Conservation (phyloP, 2,329 filamentous ascomycete species). For the Neopestalotiopsis sp. region DNA sequence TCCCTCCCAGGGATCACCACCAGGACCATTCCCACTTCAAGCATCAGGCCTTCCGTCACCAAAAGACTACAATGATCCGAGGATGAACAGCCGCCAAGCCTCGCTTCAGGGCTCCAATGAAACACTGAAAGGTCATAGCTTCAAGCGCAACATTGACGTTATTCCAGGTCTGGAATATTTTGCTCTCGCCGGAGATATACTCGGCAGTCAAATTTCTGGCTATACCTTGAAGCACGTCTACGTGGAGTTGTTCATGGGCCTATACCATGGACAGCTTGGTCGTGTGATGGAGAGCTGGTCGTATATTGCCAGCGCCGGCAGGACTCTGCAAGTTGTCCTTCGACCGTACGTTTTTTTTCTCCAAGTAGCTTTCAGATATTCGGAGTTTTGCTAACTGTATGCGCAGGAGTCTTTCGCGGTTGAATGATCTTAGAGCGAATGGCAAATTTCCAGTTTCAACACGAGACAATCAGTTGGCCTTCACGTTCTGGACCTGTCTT, state of each 20-base stretch:
- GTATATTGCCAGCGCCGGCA: constrained; percentile 62
- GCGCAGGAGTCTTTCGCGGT: constrained; percentile 5
- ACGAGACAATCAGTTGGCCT: too few species aligned
- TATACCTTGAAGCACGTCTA: constrained; percentile 85
- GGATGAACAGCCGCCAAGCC: constrained; percentile 51
- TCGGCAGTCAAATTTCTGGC: constrained; percentile 80
- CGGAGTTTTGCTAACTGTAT: not conserved
- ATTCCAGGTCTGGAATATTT: constrained; percentile 93
- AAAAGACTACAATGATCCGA: constrained; percentile 51
- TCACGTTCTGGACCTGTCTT: too few species aligned
- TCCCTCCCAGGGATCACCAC: constrained; percentile 61
- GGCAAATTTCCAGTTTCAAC: too few species aligned
- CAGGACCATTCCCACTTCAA: constrained; percentile 50
- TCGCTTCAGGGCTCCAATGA: constrained; percentile 51
- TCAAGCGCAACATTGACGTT: constrained; percentile 74
- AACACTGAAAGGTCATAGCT: constrained; percentile 32
- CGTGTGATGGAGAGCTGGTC: constrained; percentile 84
- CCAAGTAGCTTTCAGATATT: not conserved
- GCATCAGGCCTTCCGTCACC: constrained; percentile 58
- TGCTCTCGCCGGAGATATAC: constrained; percentile 82
- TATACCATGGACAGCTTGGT: constrained; percentile 89
- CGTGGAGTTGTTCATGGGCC: constrained; percentile 79
- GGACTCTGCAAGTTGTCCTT: constrained; percentile 72
- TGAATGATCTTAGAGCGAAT: too few species aligned
- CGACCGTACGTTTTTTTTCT: constrained; percentile 62